Evolutionary conservation across 306 rosid genomes (phyloP).

Genomic region (Biancaea sappan): DNA sequence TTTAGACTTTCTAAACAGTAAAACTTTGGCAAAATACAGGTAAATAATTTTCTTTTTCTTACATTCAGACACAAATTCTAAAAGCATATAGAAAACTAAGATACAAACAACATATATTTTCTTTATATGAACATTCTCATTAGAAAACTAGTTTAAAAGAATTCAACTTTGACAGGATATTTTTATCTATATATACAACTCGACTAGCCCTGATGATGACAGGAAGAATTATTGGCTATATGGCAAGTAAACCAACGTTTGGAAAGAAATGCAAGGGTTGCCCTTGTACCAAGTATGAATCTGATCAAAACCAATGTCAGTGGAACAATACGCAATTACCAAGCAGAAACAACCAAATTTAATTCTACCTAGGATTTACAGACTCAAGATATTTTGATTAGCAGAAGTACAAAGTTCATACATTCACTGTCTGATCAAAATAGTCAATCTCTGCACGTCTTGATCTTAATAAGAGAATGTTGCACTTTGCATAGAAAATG

Average conservation of each 20-base stretch:
- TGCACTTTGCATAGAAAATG: neutral
- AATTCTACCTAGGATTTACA: neutral
- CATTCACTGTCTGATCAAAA: neutral
- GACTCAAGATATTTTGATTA: neutral
- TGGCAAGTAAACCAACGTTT: neutral
- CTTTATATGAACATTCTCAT: neutral
- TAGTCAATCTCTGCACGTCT: neutral
- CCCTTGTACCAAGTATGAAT: neutral
- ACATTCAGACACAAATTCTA: neutral
- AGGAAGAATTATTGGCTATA: constrained; percentile 1
- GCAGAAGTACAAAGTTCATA: neutral
- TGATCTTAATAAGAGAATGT: neutral
- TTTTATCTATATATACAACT: neutral
- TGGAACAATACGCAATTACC: neutral
- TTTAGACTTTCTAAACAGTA: constrained; percentile 9
- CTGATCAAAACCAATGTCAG: constrained; percentile 2
- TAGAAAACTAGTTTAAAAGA: neutral
- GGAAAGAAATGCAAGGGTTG: neutral
- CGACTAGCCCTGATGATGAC: neutral
- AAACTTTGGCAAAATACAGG: neutral
- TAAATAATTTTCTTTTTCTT: neutral
- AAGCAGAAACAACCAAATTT: neutral
- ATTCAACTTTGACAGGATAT: neutral
- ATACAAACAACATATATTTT: constrained; percentile 5
- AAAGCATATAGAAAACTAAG: neutral